Evolutionary conservation across 768 basidiomycete species (phyloP).

Genomic region (Rhodotorula taiwanensis): DNA sequence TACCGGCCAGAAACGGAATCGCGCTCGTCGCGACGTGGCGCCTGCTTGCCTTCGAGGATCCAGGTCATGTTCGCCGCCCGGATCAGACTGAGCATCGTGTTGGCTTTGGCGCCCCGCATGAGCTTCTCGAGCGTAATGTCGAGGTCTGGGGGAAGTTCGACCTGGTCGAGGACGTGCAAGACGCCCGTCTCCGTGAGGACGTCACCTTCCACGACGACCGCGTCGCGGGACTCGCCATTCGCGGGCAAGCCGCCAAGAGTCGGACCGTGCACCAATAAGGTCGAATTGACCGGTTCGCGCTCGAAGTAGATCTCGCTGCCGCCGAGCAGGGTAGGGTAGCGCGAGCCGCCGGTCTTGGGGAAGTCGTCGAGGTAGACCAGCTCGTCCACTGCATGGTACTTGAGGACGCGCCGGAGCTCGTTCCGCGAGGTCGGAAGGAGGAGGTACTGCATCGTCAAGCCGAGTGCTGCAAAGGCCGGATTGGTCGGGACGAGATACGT

Average conservation of each 20-base stretch:
- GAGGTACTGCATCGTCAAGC: slow-evolving; percentile 80
- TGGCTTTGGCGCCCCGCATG: slow-evolving; percentile 76
- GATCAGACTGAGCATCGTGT: slow-evolving; percentile 78
- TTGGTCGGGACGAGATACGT: slow-evolving; percentile 85
- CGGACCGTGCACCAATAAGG: slow-evolving; percentile 34
- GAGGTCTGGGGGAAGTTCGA: slow-evolving; percentile 62
- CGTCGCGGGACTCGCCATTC: slow-evolving; percentile 46
- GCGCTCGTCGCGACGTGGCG: slow-evolving; percentile 44
- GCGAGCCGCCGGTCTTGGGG: slow-evolving; percentile 51
- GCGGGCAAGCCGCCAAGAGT: slow-evolving; percentile 38
- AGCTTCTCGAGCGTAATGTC: slow-evolving; percentile 80
- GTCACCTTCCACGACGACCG: slow-evolving; percentile 47
- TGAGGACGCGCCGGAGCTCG: slow-evolving; percentile 73
- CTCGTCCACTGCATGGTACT: slow-evolving; percentile 74
- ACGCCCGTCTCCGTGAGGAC: slow-evolving; percentile 81
- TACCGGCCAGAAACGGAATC: slow-evolving; percentile 50
- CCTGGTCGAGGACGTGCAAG: slow-evolving; percentile 66
- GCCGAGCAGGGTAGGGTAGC: slow-evolving; percentile 57
- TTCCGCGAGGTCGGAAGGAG: slow-evolving; percentile 63
- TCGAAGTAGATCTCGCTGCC: slow-evolving; percentile 73
- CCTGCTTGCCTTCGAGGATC: slow-evolving; percentile 67
- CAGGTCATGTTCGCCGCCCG: slow-evolving; percentile 80
- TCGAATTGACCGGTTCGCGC: slow-evolving; percentile 43
- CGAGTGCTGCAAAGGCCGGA: slow-evolving; percentile 76
- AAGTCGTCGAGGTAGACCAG: slow-evolving; percentile 62